Evolutionary conservation across 1,284 basidiomycete genomes (phyloP), one percentile per base, ranked within the genome.

Genomic region (Takashimella koratensis): DNA sequence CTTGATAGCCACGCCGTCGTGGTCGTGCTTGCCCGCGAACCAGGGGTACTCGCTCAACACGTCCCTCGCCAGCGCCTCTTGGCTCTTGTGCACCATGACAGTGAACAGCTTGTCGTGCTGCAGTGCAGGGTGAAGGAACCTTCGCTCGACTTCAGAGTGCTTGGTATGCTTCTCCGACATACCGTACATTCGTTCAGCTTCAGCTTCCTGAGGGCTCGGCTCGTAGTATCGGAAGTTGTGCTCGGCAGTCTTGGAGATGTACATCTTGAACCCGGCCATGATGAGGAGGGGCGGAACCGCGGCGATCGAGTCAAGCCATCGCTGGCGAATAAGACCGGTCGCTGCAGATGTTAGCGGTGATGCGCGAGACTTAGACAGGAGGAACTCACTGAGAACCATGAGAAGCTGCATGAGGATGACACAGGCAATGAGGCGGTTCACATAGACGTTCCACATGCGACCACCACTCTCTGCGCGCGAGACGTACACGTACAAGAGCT

Each of bases 381-480:
- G 8, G 2, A 8, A 81, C 87, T 64, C 71, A 92, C 90, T 95
- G 45, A 94, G 80, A 40, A 88, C 76, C 87, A 95, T 88, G 51
- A 95, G 77, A 36, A 84, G 71, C 67, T 93, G 88, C 88, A 92
- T 91, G 60, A 95, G 75, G 23, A 93, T 70, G 5, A 87, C 80
- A 25, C 82, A 84, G 46, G 83, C 79, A 21, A 95, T 76, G 21
- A 96, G 76, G 49, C 93, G 85, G 71, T 97, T 97, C 75, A 90
- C 81, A 48, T 88, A 82, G 20, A 93, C 86, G 67, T 95, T 94
- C 92, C 92, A 97, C 61, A 95, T 79, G 10, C 93, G 87, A 24
- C 93, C 93, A 54, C 93, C 93, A 54, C 86, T 90, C 75, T 97
- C 93, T 19, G 91, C 87, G 62, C 85, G 85, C 2, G 91, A 86